A percentile compares a stretch with the other conserved stretches of the same genome.
These are phyloP conservation scores for Lipomyces sp. DNA, from an alignment of 805 yeast species.

Conservation along the genomic window DNA sequence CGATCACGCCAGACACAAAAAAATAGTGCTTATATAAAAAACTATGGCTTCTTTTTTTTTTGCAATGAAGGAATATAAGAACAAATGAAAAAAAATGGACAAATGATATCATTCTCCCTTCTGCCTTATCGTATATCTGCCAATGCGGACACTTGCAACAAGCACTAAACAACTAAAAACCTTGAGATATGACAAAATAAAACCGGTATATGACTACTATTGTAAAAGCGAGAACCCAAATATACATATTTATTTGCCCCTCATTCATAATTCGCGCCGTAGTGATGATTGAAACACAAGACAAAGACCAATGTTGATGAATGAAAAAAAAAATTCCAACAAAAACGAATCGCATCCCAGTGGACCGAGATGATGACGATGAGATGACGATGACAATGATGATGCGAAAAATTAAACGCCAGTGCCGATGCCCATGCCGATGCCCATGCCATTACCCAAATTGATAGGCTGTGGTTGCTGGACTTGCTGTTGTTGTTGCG, in stretches of 20 bases:
- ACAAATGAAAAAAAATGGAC: conserved; percentile 15
- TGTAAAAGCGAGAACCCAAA: conserved; percentile 3
- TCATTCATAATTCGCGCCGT: conserved; percentile 3
- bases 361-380: no score
- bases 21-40: conserved; percentile 15
- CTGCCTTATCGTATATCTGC: conserved; percentile 15
- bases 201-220: conserved; percentile 8
- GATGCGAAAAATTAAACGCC: conserved; percentile 18
- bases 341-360: no score
- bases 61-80: not conserved
- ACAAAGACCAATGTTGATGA: conserved; percentile 9
- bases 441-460: conserved; percentile 17
- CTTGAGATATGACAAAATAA: conserved; percentile 13
- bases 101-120: conserved; percentile 1
- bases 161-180: conserved; percentile 4
- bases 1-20: not conserved
- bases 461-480: conserved; percentile 11
- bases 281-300: conserved; percentile 10
- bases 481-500: conserved; percentile 11
- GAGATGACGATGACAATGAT: not conserved
- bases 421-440: conserved; percentile 23
- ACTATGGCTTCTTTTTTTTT: not conserved
- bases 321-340: not conserved
- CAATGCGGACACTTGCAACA: not conserved
- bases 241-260: not conserved